Evolutionary conservation across 1,284 basidiomycete species (phyloP), one percentile per base, ranked within the genome.

Genomic region (Cystobasidium pallidum): DNA sequence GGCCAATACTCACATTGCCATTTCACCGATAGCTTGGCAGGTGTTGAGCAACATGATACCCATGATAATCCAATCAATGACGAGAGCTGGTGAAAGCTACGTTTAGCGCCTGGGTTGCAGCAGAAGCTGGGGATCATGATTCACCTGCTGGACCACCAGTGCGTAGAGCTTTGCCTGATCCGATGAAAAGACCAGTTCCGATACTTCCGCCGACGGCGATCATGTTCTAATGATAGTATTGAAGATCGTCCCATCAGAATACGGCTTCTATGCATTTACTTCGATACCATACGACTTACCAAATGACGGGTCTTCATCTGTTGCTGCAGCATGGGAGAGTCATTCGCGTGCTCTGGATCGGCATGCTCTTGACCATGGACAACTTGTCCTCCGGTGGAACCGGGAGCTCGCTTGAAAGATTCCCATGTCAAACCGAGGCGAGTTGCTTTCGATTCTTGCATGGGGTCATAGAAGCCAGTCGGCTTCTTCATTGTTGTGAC

Each of bases 161-260:
- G 8, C 76, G 73, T 13, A 85, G 81, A 13, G 84, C 82, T 30
- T 76, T 74, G 30, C 84, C 84, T 8, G 82, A 82, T 72, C 84
- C 84, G 66, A 85, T 79, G 76, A 84, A 83, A 0, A 84, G 78
- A 75, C 76, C 84, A 28, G 84, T 84, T 43, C 84, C 84, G 75
- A 85, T 85, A 28, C 81, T 81, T n/a, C 84, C 84, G 24, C 84
- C 84, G 36, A 85, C 81, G 0, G 84, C 84, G 63, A 86, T 64
- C 62, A 64, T 64, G 28, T 64, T 64, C 62, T 64, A 51, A 15
- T 7, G 15, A 51, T 11, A 51, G 49, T 15, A 58, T 17, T 45
- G 51, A 6, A 57, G 49, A 34, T 66, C 21, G 2, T 26, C 34
- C 21, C n/a, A n/a, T 51, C 21, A 51, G 24, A n/a, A n/a, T n/a